Evolutionary conservation across 75 land plant genomes (phyloP).

Genomic region (Sequoiadendron giganteum): DNA sequence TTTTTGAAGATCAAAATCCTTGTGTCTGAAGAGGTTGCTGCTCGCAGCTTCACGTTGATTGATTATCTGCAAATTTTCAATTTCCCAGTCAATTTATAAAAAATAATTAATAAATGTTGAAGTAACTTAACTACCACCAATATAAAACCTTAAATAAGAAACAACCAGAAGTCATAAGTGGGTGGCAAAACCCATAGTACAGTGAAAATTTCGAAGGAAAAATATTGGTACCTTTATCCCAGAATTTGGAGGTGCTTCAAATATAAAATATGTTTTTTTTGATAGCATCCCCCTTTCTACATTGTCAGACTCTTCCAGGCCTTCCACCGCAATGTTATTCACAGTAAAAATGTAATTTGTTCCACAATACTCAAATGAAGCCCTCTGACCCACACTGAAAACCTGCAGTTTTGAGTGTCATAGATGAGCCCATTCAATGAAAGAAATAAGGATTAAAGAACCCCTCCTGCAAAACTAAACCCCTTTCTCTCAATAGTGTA

Average conservation of each 20-base stretch:
- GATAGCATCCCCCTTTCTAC: conserved; percentile 59
- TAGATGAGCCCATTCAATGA: neutral
- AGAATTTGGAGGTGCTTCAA: conserved; percentile 69
- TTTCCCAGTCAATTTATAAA: neutral
- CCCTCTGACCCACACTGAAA: conserved; percentile 80
- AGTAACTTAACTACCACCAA: neutral
- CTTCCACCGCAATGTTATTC: conserved; percentile 67
- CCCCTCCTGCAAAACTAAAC: neutral
- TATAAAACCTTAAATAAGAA: neutral
- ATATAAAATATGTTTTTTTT: conserved; percentile 62
- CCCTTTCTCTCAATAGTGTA: neutral
- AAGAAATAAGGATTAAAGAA: neutral
- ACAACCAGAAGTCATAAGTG: conserved; percentile 3
- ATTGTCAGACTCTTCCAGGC: conserved; percentile 35
- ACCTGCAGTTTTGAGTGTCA: conserved; percentile 43
- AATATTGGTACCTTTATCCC: conserved; percentile 73
- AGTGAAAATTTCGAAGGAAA: neutral
- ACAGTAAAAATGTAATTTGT: conserved; percentile 77
- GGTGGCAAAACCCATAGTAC: neutral
- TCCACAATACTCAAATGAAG: conserved; percentile 80
- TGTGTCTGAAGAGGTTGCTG: conserved; percentile 84
- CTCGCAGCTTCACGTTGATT: conserved; percentile 90
- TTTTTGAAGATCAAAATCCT: conserved; percentile 89
- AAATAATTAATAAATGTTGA: neutral
- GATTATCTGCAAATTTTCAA: conserved; percentile 52